phyloP scores from a whole-genome alignment of 352 stramenopile species.

The Peronospora destructor region DNA sequence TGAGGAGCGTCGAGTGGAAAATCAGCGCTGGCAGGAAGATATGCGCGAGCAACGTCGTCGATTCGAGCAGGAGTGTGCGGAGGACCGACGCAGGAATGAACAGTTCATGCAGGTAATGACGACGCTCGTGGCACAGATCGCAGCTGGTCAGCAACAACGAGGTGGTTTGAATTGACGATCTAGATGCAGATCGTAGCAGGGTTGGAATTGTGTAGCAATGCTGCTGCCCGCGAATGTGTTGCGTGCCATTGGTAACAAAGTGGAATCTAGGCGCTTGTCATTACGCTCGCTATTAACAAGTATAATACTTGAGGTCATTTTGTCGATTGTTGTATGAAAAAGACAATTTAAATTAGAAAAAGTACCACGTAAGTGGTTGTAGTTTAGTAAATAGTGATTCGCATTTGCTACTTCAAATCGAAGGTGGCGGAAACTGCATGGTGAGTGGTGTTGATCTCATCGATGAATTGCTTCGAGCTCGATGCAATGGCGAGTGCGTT shows the following conservation, averaged over 20 bases:
- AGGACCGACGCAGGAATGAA: conserved; percentile 28
- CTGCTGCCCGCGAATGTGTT: background rate
- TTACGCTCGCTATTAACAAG: background rate
- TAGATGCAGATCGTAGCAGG: background rate
- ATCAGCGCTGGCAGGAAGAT: conserved; percentile 24
- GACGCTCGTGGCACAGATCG: conserved; percentile 25
- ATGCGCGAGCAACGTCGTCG: conserved; percentile 23
- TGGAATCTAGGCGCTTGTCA: background rate
- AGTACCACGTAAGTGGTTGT: background rate
- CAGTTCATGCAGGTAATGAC: conserved; percentile 34
- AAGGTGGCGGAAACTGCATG: background rate
- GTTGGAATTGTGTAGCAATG: background rate
- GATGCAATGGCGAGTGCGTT: conserved; percentile 36
- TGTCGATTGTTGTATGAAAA: too few species aligned
- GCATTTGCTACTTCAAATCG: too few species aligned
- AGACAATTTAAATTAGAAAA: too few species aligned
- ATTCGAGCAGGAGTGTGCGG: conserved; percentile 24
- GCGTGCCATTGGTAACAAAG: conserved; percentile 14
- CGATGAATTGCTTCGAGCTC: conserved; percentile 79
- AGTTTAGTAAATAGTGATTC: too few species aligned
- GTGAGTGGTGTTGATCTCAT: conserved; percentile 8
- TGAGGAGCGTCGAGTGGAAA: conserved; percentile 24
- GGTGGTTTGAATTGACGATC: conserved; percentile 18
- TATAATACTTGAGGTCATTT: background rate
- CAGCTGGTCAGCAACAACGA: conserved; percentile 22